Conservation (phyloP, 495 filamentous ascomycete species). For the Rostrohypoxylon terebratum region DNA sequence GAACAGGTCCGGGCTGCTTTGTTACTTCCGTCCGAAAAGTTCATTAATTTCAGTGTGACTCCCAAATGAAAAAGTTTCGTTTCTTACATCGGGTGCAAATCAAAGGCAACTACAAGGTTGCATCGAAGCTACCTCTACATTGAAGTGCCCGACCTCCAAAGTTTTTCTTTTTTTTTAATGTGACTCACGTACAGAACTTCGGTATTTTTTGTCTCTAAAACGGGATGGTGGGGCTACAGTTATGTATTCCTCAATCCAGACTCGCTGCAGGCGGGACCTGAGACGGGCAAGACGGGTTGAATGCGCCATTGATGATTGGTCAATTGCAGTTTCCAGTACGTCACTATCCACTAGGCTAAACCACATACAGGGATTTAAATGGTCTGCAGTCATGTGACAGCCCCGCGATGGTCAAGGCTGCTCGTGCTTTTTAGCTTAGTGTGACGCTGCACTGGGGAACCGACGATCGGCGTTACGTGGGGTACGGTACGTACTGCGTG, state of each 20-base stretch:
- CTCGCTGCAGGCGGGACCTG: conserved; percentile 28
- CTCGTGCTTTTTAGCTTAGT: conserved; percentile 12
- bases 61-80: background rate
- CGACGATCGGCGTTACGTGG: conserved; percentile 42
- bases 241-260: conserved; percentile 18
- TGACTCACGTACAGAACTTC: conserved; percentile 2
- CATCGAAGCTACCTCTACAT: background rate
- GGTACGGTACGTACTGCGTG: conserved; percentile 17
- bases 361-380: conserved; percentile 35
- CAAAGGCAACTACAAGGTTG: background rate
- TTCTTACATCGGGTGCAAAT: background rate
- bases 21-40: background rate
- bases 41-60: background rate
- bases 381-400: conserved; percentile 26
- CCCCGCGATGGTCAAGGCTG: conserved; percentile 13
- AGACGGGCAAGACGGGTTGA: conserved; percentile 16
- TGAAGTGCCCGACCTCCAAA: background rate
- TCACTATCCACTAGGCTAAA: conserved; percentile 32
- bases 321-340: conserved; percentile 38
- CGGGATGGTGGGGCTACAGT: conserved; percentile 8
- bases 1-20: background rate
- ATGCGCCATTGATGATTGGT: conserved; percentile 18
- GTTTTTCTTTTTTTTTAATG: background rate
- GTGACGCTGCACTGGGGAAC: conserved; percentile 31
- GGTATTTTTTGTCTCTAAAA: conserved; percentile 26